Evolutionary conservation across 441 rosid genomes (phyloP).

Genomic region (Omphalea diandra): DNA sequence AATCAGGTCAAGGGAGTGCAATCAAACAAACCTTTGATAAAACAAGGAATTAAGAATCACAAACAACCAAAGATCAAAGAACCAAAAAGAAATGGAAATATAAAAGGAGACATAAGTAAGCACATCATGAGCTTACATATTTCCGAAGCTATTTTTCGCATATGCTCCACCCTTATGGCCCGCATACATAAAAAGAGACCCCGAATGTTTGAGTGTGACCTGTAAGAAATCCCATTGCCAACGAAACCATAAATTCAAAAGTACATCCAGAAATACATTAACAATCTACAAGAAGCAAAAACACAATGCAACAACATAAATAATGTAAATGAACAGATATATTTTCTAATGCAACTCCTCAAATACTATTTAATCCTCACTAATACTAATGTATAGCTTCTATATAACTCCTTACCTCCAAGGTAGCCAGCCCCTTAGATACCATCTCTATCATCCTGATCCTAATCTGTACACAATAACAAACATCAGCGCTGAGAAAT

Average conservation of each 20-base stretch:
- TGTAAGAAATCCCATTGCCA: constrained; percentile 34
- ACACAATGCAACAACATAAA: background rate
- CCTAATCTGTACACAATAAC: constrained; percentile 55
- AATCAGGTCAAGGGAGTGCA: background rate
- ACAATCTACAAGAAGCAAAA: background rate
- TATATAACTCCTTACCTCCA: constrained; percentile 59
- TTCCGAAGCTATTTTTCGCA: constrained; percentile 99
- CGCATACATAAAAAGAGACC: constrained; percentile 98
- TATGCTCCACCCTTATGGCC: constrained; percentile 91
- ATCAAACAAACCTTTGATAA: constrained; percentile 18
- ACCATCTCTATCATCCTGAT: constrained; percentile 86
- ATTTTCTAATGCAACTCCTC: background rate
- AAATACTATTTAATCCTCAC: background rate
- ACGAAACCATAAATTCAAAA: constrained; percentile 14
- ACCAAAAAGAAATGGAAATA: background rate
- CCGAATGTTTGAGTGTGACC: constrained; percentile 97
- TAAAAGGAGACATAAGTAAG: background rate
- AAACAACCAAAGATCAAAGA: background rate
- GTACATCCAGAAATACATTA: background rate
- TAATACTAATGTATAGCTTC: background rate
- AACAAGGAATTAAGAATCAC: constrained; percentile 1
- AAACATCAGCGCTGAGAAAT: background rate
- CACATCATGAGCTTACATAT: constrained; percentile 52
- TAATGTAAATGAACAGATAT: background rate
- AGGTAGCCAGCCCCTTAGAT: constrained; percentile 67